Evolutionary conservation across 2,329 filamentous ascomycete genomes (phyloP), one percentile per base, ranked within the genome.

Genomic region (Botrytis medusae): DNA sequence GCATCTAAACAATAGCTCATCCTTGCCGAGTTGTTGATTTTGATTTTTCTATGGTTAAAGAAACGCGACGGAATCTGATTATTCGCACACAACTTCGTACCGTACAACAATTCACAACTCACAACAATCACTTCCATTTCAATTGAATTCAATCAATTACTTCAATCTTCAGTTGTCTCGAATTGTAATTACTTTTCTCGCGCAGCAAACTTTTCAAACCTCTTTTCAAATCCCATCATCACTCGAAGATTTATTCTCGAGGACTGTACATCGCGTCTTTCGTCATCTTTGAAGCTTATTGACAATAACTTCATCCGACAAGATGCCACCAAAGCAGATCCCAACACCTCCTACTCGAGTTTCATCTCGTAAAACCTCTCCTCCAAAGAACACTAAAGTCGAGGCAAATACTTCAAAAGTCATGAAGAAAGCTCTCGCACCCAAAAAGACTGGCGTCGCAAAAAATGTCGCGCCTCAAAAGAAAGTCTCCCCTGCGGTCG

Each of bases 401-500:
- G 32, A 70, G 34, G 59, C 54, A 60, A 70, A 44, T 37, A 63
- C 68, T 37, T 60, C 68, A 18, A 70, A 32, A 51, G 57, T 59
- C 3, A 42, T 60, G 57, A 73, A 46, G 65, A 73, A 60, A 44
- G 18, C 34, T 44, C 44, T 62, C 34, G 71, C 71, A 22, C 54
- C 65, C 3, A 73, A 73, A 65, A 70, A 71, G 44, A 18, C 22
- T 37, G 57, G 29, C 57, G 65, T 61, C 37, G 22, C 62, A 46
- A 72, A 72, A 54, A 68, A 68, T 18, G 62, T 37, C 46, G 62
- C 71, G n/a, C 34, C 54, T 29, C 76, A 46, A 77, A 79, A 74
- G 78, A 81, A 75, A 78, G 78, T 57, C 25, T 42, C 65, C 80
- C 79, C 71, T 8, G 29, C 63, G 61, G 71, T 57, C n/a, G 44